A percentile compares a stretch with the other conserved stretches of the same genome.
phyloP scores from a whole-genome alignment of 2,329 filamentous ascomycete genomes.

The Hyphodiscus sp. region DNA sequence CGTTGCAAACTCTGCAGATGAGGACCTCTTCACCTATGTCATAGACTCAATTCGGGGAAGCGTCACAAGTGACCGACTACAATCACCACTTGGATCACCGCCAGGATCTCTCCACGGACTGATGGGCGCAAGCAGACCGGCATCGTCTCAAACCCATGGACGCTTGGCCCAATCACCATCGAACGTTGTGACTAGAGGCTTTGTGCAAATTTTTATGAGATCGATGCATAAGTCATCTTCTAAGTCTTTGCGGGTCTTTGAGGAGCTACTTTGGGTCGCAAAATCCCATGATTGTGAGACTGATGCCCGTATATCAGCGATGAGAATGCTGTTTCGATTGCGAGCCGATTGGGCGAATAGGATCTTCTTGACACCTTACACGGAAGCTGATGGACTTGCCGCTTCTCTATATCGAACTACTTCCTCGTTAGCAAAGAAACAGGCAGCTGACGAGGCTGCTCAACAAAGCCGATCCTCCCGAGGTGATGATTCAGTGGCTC shows the following conservation, averaged over 20 bases:
- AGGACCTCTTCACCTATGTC: conserved; percentile 53
- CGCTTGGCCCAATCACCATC: conserved; percentile 44
- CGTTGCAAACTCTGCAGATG: conserved; percentile 54
- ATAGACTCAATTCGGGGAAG: conserved; percentile 46
- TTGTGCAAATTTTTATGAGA: conserved; percentile 70
- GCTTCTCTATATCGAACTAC: conserved; percentile 60
- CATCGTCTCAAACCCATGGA: conserved; percentile 11
- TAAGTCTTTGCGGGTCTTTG: conserved; percentile 59
- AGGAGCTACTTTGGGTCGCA: conserved; percentile 57
- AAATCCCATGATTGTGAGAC: conserved; percentile 53
- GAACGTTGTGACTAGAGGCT: conserved; percentile 65
- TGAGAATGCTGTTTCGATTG: conserved; percentile 75
- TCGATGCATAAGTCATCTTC: conserved; percentile 58
- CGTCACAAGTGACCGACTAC: conserved; percentile 40
- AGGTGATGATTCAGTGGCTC: conserved; percentile 31
- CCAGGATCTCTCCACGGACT: conserved; percentile 22
- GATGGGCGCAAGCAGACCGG: conserved; percentile 13
- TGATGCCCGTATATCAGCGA: conserved; percentile 65
- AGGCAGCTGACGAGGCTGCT: conserved; percentile 35
- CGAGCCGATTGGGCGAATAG: conserved; percentile 75
- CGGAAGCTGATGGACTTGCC: conserved; percentile 69
- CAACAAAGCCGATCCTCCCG: conserved; percentile 31
- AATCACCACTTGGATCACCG: conserved; percentile 35
- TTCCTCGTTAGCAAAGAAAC: conserved; percentile 41
- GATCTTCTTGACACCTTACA: conserved; percentile 62